Base-by-base conservation (phyloP, 1,139 yeast genomes). In the Hansenula sp. region DNA sequence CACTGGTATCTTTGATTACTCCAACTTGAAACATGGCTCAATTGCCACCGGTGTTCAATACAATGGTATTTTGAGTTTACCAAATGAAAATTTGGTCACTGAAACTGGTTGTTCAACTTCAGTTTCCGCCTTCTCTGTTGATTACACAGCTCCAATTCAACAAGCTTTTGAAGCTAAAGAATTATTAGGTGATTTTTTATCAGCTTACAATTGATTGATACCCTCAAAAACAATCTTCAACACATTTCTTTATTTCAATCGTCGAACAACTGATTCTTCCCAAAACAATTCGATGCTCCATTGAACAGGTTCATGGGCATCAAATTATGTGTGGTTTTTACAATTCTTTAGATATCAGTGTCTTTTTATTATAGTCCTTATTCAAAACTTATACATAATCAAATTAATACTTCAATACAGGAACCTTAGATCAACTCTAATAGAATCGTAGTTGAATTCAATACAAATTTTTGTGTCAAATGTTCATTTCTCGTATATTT, bases 111-210 rank as follows among this genome's bases (percentile, higher is more conserved):
- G 59, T 46, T 37, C 37, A 18, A 29, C 53, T 5, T 39, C 54
- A 12, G 42, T 55, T 19, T 45, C 55, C 15, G 47, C 50, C 9
- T 55, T 54, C 46, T 48, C 55, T 5, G 47, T 55, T 40, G 59
- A 55, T 34, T 55, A 55, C 48, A 52, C 55, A 35, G 58, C 59
- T 27, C 50, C 54, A 33, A 31, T 34, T 4, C 36, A 40, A 21
- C 49, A 46, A 43, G 46, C 47, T 33, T 36, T 44, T 24, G 40
- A 48, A 41, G 53, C 49, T 35, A 44, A 48, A 31, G 49, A 38
- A 6, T 36, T 51, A 40, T 35, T 54, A 17, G 24, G 27, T 6
- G 40, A 38, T 4, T 6, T 51, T 15, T 42, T 51, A 43, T 21
- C 25, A 6, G 49, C 40, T 28, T n/a, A 27, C 12, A 13, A 11